These are phyloP conservation scores for Pleurotus djamor DNA, from an alignment of 768 basidiomycete species.

Conservation along the genomic window DNA sequence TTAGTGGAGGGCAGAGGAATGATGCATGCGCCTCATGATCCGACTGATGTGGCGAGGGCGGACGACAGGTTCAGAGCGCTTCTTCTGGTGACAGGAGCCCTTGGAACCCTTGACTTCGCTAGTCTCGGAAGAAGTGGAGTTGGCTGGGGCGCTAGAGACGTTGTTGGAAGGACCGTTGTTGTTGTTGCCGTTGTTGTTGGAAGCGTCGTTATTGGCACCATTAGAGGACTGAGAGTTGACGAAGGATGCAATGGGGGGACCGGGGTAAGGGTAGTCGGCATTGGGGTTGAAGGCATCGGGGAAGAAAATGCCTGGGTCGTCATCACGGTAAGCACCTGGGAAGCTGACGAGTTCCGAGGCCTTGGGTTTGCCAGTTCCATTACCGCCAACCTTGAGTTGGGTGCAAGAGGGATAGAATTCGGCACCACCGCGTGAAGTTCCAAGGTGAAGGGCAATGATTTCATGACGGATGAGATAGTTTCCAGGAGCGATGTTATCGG, in stretches of 20 bases:
- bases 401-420: constrained; percentile 82
- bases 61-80: constrained; percentile 5
- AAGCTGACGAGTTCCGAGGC: constrained; percentile 54
- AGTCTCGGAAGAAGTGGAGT: constrained; percentile 8
- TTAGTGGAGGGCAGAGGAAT: neutral
- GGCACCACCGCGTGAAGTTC: constrained; percentile 52
- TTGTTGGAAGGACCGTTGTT: neutral
- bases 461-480: constrained; percentile 80
- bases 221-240: constrained; percentile 7
- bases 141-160: neutral
- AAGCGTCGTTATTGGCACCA: neutral
- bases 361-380: constrained; percentile 44
- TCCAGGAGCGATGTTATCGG: constrained; percentile 57
- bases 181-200: constrained; percentile 3
- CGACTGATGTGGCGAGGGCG: constrained; percentile 24
- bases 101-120: constrained; percentile 7
- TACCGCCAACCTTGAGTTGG: constrained; percentile 55
- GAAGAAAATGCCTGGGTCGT: constrained; percentile 69
- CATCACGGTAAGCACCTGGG: constrained; percentile 72
- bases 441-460: constrained; percentile 77
- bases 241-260: constrained; percentile 39
- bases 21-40: constrained; percentile 17
- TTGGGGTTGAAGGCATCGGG: constrained; percentile 35
- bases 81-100: constrained; percentile 19
- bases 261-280: constrained; percentile 43